Evolutionary conservation across 2,329 filamentous ascomycete genomes (phyloP).

Genomic region (Cryphonectria naterciae): DNA sequence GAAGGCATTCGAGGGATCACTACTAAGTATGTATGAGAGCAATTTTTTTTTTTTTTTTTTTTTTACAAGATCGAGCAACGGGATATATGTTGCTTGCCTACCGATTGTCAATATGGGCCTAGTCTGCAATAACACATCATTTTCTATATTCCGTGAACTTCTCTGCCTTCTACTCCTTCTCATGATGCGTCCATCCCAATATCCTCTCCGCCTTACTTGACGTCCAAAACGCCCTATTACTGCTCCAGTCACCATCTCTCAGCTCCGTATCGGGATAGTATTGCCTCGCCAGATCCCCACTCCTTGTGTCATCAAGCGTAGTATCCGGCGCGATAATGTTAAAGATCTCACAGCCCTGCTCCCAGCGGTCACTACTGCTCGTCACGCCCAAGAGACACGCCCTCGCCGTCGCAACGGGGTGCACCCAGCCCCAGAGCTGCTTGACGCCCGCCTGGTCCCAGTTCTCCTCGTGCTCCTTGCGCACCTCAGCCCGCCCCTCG

Average conservation of each 20-base stretch:
- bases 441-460: slow-evolving; percentile 41
- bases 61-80: too few relatives aligned
- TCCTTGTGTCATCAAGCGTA: slow-evolving; percentile 26
- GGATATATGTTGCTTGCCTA: too few relatives aligned
- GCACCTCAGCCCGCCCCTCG: slow-evolving; percentile 36
- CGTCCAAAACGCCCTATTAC: slow-evolving; percentile 34
- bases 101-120: too few relatives aligned
- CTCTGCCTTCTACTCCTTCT: slow-evolving; percentile 36
- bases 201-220: slow-evolving; percentile 31
- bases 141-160: not conserved
- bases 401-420: slow-evolving; percentile 39
- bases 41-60: too few relatives aligned
- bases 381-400: slow-evolving; percentile 42
- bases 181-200: slow-evolving; percentile 30
- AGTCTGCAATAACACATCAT: not conserved
- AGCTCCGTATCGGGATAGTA: slow-evolving; percentile 36
- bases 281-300: slow-evolving; percentile 22
- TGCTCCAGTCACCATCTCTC: slow-evolving; percentile 31
- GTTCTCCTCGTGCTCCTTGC: slow-evolving; percentile 38
- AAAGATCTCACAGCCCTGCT: slow-evolving; percentile 41
- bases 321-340: slow-evolving; percentile 41
- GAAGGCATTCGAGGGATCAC: too few relatives aligned
- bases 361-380: slow-evolving; percentile 7
- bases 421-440: slow-evolving; percentile 44
- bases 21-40: too few relatives aligned